phyloP scores from a whole-genome alignment of 257 asterid species.

The Fraxinus excelsior region DNA sequence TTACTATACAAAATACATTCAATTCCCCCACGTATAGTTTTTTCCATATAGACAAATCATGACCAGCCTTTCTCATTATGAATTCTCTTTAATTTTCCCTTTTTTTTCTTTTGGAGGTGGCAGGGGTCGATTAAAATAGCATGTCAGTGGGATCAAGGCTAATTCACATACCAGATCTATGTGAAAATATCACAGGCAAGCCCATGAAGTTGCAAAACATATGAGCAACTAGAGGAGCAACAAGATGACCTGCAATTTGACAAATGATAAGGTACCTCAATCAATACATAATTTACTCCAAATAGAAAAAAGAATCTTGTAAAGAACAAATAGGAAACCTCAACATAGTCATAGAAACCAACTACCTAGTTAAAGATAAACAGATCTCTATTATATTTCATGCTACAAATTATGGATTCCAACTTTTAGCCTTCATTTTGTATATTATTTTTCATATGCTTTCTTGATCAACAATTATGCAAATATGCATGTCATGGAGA shows the following conservation, averaged over 20 bases:
- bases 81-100: not conserved
- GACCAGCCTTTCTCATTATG: not conserved
- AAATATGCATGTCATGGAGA: not conserved
- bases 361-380: not conserved
- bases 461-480: not conserved
- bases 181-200: slow-evolving; percentile 65
- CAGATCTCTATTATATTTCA: not conserved
- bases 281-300: slow-evolving; percentile 12
- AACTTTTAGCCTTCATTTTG: not conserved
- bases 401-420: not conserved
- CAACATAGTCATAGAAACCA: not conserved
- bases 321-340: not conserved
- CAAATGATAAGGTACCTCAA: not conserved
- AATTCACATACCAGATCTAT: slow-evolving; percentile 53
- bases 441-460: not conserved
- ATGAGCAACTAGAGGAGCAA: slow-evolving; percentile 87
- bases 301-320: not conserved
- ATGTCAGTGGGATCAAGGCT: not conserved
- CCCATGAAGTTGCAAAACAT: slow-evolving; percentile 89
- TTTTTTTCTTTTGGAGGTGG: not conserved
- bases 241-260: slow-evolving; percentile 63
- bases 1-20: not conserved
- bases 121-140: not conserved
- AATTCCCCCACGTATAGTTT: not conserved
- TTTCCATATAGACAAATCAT: not conserved